These are phyloP conservation scores for Tolypocladium guangdongense DNA, from an alignment of 2,329 filamentous ascomycete species.

Conservation along the genomic window DNA sequence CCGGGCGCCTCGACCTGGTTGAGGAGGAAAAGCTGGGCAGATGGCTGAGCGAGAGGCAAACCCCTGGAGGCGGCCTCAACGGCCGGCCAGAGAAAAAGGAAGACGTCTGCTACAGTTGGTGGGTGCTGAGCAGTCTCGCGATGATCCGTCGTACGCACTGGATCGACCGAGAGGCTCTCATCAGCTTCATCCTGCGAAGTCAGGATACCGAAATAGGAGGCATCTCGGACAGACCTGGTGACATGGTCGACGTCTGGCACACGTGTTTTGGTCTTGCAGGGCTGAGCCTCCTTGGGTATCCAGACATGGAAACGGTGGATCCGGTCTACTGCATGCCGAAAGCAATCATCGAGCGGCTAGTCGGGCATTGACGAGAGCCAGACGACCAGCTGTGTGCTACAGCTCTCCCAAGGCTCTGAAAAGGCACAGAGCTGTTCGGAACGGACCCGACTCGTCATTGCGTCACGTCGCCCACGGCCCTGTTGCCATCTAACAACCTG, in stretches of 20 bases:
- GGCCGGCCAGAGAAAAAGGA: conserved; percentile 91
- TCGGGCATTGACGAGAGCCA: conserved; percentile 23
- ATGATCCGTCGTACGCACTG: conserved; percentile 85
- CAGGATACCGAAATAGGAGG: conserved; percentile 81
- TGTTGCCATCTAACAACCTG: conserved; percentile 58
- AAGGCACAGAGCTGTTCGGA: background rate
- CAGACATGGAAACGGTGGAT: conserved; percentile 70
- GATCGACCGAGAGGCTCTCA: conserved; percentile 78
- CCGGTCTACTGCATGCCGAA: conserved; percentile 80
- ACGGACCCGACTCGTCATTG: background rate
- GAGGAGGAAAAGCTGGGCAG: conserved; percentile 71
- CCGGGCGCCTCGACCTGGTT: conserved; percentile 68
- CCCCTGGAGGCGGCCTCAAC: conserved; percentile 80
- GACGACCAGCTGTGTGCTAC: background rate
- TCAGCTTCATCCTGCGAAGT: conserved; percentile 72
- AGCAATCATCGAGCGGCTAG: conserved; percentile 48
- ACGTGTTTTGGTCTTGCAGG: conserved; percentile 84
- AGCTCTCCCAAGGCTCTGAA: background rate
- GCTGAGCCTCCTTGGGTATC: conserved; percentile 69
- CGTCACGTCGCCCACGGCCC: background rate
- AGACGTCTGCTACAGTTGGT: conserved; percentile 99
- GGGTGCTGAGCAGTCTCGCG: conserved; percentile 84
- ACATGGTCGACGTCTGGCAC: conserved; percentile 97
- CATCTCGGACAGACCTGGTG: conserved; percentile 78
- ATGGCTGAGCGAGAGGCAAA: conserved; percentile 90